These are phyloP conservation scores for Myriosclerotinia duriaeana DNA, from an alignment of 2,329 filamentous ascomycete genomes.

Conservation along the genomic window DNA sequence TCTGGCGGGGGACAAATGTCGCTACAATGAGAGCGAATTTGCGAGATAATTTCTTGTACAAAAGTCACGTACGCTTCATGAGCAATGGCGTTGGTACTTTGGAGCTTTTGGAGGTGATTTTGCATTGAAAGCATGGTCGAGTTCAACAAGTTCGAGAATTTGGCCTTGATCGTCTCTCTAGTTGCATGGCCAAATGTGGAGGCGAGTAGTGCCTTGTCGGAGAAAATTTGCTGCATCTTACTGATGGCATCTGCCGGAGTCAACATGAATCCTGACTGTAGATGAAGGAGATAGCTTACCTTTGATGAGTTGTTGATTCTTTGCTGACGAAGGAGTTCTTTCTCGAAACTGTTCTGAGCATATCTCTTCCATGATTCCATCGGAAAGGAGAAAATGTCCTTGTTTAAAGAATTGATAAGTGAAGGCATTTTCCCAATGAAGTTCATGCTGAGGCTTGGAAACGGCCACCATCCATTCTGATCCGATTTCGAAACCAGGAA, in stretches of 20 bases:
- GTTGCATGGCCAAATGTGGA: slow-evolving; percentile 21
- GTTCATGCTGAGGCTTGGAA: slow-evolving; percentile 49
- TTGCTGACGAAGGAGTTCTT: not conserved
- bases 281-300: not conserved
- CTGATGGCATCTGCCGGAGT: slow-evolving; percentile 7
- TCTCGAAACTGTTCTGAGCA: not conserved
- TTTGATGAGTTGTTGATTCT: slow-evolving; percentile 18
- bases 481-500: slow-evolving; percentile 43
- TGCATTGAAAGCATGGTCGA: slow-evolving; percentile 36
- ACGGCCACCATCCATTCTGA: slow-evolving; percentile 56
- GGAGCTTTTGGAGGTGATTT: slow-evolving; percentile 30
- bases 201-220: slow-evolving; percentile 25
- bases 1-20: slow-evolving; percentile 33
- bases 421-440: slow-evolving; percentile 44
- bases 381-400: slow-evolving; percentile 9
- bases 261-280: not conserved
- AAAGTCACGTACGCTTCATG: slow-evolving; percentile 34
- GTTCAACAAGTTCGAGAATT: slow-evolving; percentile 33
- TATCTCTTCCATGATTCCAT: not conserved
- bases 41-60: slow-evolving; percentile 31
- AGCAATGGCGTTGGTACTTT: slow-evolving; percentile 23
- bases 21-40: slow-evolving; percentile 35
- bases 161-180: slow-evolving; percentile 24
- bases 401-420: slow-evolving; percentile 20
- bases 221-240: slow-evolving; percentile 24